These are phyloP conservation scores for Boletellus dicymbophilus DNA, from an alignment of 1,284 basidiomycete species.

Conservation along the genomic window DNA sequence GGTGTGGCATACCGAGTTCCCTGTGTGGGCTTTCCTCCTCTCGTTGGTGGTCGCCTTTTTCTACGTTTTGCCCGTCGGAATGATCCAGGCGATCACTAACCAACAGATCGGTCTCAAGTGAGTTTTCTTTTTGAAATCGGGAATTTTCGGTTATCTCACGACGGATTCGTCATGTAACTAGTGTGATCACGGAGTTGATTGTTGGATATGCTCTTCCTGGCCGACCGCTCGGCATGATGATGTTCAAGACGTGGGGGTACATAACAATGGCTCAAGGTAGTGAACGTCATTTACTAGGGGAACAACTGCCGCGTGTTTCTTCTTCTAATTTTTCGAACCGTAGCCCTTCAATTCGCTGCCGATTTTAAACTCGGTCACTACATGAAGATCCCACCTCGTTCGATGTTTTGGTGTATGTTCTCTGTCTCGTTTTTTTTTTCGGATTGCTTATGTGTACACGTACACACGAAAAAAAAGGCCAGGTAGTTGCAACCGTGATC, in stretches of 20 bases:
- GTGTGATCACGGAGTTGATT: conserved; percentile 49
- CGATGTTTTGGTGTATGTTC: conserved; percentile 40
- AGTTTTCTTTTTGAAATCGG: too few relatives aligned
- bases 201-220: conserved; percentile 43
- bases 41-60: conserved; percentile 42
- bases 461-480: too few relatives aligned
- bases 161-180: conserved; percentile 6
- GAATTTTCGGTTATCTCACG: neutral
- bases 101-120: conserved; percentile 44
- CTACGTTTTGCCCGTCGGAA: conserved; percentile 48
- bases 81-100: conserved; percentile 49
- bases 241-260: conserved; percentile 41
- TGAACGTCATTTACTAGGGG: too few relatives aligned
- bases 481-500: conserved; percentile 45
- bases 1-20: conserved; percentile 56
- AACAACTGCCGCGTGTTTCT: too few relatives aligned
- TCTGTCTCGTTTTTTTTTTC: neutral
- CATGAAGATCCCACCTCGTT: conserved; percentile 54
- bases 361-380: conserved; percentile 55
- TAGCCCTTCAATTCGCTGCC: conserved; percentile 39
- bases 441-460: too few relatives aligned
- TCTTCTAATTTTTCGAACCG: too few relatives aligned
- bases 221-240: conserved; percentile 43
- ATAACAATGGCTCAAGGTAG: too few relatives aligned
- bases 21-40: conserved; percentile 52